Base-by-base conservation (phyloP, 441 rosid species). In the Pelargonium australe region DNA sequence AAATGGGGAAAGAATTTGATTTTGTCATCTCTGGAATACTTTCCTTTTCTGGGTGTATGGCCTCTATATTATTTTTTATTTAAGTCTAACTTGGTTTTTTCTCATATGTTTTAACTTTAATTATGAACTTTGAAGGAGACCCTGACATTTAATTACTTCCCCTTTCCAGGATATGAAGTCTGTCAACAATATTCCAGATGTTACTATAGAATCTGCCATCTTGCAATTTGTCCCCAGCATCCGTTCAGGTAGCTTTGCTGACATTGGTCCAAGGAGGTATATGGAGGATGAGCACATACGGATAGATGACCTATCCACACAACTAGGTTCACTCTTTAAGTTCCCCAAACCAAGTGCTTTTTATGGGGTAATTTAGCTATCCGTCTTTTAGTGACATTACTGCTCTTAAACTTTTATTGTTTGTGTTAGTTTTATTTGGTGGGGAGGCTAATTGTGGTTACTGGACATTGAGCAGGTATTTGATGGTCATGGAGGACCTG, bases 401-500 rank as follows among this genome's bases (percentile, higher is more conserved):
- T 53, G 60, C 20, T 5, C 6, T 19, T 6, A 53, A 17, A n/a
- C 60, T 53, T 25, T 25, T 53, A 19, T 53, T 53, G 19, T 53
- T 14, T 3, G 14, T 53, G 9, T 2, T n/a, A n/a, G 2, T 25
- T 53, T 51, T 51, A 2, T 53, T 53, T 14, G 60, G 20, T 14
- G 1, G 2, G 3, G 60, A 3, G 7, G 16, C 19, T 53, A 2
- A 53, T 53, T 53, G 7, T 53, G 60, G 20, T 16, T 53, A 53
- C 16, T 5, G 60, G 60, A 1, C 9, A 9, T 53, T 53, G 16
- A 53, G 14, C 19, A 53, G 90, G 89, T 83, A 78, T 71, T 78
- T 63, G 92, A 87, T 76, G 92, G 92, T 65, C 92, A 87, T 77
- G 92, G 88, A 65, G 92, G 90, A 73, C 79, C 90, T 28, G 89